A percentile compares a stretch with the other conserved stretches of the same genome.
These are phyloP conservation scores for Cadophora sp. DNA, from an alignment of 2,329 filamentous ascomycete genomes.

Conservation along the genomic window DNA sequence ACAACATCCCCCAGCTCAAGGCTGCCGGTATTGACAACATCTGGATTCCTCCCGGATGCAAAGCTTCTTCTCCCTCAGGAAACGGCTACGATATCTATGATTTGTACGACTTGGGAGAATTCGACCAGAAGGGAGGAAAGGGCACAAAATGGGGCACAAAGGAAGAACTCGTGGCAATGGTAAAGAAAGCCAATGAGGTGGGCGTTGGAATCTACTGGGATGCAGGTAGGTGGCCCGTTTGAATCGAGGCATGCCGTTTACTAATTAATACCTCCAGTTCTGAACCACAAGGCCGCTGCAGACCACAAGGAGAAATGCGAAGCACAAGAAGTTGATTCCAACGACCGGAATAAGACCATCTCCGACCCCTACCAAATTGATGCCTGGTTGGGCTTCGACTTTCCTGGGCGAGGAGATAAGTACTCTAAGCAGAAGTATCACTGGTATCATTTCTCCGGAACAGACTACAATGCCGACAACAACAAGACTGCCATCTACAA, in stretches of 20 bases:
- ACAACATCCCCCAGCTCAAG: slow-evolving; percentile 59
- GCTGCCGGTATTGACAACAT: slow-evolving; percentile 65
- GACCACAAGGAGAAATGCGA: slow-evolving; percentile 68
- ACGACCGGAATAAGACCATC: slow-evolving; percentile 62
- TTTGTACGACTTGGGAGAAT: slow-evolving; percentile 74
- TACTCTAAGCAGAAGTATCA: slow-evolving; percentile 70
- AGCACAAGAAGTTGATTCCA: slow-evolving; percentile 67
- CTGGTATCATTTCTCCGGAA: slow-evolving; percentile 72
- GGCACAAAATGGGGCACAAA: slow-evolving; percentile 74
- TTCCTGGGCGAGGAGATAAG: slow-evolving; percentile 62
- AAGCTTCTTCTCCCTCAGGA: slow-evolving; percentile 64
- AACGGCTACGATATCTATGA: slow-evolving; percentile 77
- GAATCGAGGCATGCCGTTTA: not conserved
- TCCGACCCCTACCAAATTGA: slow-evolving; percentile 66
- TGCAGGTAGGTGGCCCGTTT: slow-evolving; percentile 46
- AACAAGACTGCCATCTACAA: slow-evolving; percentile 69
- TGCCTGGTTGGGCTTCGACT: slow-evolving; percentile 72
- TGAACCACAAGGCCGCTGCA: slow-evolving; percentile 75
- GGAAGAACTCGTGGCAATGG: slow-evolving; percentile 63
- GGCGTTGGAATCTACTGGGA: slow-evolving; percentile 71
- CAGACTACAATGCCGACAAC: slow-evolving; percentile 65
- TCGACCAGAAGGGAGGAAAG: slow-evolving; percentile 69
- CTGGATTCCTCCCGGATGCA: slow-evolving; percentile 76
- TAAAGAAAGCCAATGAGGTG: slow-evolving; percentile 55
- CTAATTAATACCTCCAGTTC: slow-evolving; percentile 49